Base-by-base conservation (phyloP, 768 basidiomycete species). In the Fomitopsis serialis region DNA sequence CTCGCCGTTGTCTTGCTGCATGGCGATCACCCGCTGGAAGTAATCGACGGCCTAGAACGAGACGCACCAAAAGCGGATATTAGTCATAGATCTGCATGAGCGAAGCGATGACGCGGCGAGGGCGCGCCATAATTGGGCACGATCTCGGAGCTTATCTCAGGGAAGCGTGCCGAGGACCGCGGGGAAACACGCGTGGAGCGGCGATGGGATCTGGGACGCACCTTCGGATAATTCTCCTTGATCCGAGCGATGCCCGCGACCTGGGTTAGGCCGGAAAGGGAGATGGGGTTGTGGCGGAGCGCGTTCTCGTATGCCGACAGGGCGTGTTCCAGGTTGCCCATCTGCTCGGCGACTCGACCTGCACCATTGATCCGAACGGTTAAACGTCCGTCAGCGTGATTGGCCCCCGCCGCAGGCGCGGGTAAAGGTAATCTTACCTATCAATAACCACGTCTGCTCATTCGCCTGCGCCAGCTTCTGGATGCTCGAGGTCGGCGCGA, bases 151-250 rank as follows among this genome's bases (percentile, higher is more conserved):
- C 17, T 23, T 43, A 48, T 58, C 45, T 52, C 53, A 55, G 40
- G 46, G 34, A 32, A 12, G 43, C 42, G 54, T 29, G 48, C 47
- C 36, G 60, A 29, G 36, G 47, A 32, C 32, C 44, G 44, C 19
- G 44, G 43, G 40, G 54, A 22, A 27, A 58, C 29, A 11, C 24
- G 17, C 48, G 48, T 40, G 46, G 52, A 51, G 45, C 23, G 61
- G 29, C 29, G 29, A 32, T 32, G 29, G 29, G 29, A 32, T 32
- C 29, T 32, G 29, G 29, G 62, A 65, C 78, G 68, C 65, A 92
- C 92, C 84, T 92, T 95, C 72, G 89, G 85, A 72, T 95, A 97
- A 70, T 98, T 92, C 72, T 99, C 96, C 68, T 90, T 92, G 78
- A 93, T 92, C 76, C 96, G 87, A 70, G 92, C 93, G 70, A 98